Evolutionary conservation across 805 yeast species (phyloP).

Genomic region (Myxozyma kluyveri): DNA sequence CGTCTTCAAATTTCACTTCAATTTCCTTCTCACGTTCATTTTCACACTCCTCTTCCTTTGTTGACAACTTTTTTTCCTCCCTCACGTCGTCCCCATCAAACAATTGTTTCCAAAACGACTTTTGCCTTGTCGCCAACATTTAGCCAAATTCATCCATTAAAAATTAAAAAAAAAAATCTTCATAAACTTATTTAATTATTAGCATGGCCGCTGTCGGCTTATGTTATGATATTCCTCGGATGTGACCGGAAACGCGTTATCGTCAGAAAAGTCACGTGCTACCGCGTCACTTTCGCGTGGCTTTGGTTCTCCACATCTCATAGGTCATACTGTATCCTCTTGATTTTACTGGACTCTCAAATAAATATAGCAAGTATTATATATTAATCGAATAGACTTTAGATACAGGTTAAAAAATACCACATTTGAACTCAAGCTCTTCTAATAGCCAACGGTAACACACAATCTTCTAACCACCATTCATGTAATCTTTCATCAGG

Average conservation of each 20-base stretch:
- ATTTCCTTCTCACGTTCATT: conserved; percentile 15
- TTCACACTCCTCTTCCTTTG: conserved; percentile 4
- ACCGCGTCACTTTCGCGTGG: too few species aligned
- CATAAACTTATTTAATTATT: not conserved
- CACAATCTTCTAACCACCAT: conserved; percentile 66
- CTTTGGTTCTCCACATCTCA: not conserved
- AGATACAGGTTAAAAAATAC: too few species aligned
- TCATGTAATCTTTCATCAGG: conserved; percentile 60
- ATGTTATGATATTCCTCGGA: too few species aligned
- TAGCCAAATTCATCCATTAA: too few species aligned
- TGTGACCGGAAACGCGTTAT: too few species aligned
- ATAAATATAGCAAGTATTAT: too few species aligned
- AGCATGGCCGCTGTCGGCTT: too few species aligned
- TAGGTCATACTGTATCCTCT: not conserved
- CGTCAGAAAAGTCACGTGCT: too few species aligned
- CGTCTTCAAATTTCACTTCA: conserved; percentile 48
- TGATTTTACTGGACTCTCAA: not conserved
- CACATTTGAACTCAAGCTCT: too few species aligned
- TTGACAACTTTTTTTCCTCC: conserved; percentile 33
- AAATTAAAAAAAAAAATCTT: not conserved
- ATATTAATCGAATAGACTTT: too few species aligned
- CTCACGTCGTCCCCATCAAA: conserved; percentile 31
- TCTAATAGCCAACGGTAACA: conserved; percentile 38
- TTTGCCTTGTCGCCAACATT: conserved; percentile 8
- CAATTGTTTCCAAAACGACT: not conserved